Percentiles rank a stretch among this genome's conserved stretches.
phyloP scores from a whole-genome alignment of 2,329 filamentous ascomycete genomes.

The Cladosporium sphaerospermum region DNA sequence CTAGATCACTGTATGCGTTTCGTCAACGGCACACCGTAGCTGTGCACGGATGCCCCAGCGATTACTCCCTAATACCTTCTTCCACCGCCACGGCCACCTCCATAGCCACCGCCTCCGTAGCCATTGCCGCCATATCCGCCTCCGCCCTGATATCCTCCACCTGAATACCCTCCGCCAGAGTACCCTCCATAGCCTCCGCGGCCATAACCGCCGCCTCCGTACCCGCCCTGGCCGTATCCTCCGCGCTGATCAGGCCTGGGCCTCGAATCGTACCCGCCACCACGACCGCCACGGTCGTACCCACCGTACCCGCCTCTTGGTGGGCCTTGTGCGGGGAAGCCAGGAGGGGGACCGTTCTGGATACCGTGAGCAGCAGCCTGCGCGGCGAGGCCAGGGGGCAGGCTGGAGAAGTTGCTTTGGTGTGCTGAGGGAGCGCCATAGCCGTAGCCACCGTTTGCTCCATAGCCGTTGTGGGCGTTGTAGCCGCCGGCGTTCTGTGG shows the following conservation, averaged over 20 bases:
- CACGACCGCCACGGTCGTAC: constrained; percentile 14
- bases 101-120: constrained; percentile 7
- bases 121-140: constrained; percentile 14
- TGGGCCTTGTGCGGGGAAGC: constrained; percentile 15
- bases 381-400: constrained; percentile 30
- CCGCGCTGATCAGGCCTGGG: constrained; percentile 21
- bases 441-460: constrained; percentile 17
- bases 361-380: constrained; percentile 29
- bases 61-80: neutral
- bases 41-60: too few relatives aligned
- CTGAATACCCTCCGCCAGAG: constrained; percentile 18
- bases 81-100: constrained; percentile 3
- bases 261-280: constrained; percentile 20
- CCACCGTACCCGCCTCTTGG: constrained; percentile 19
- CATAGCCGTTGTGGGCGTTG: constrained; percentile 19
- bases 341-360: constrained; percentile 17
- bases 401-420: constrained; percentile 18
- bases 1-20: too few relatives aligned
- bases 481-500: constrained; percentile 22
- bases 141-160: constrained; percentile 12
- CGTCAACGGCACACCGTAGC: too few relatives aligned
- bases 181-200: constrained; percentile 22
- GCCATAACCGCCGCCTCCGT: constrained; percentile 13
- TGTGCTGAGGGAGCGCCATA: constrained; percentile 14
- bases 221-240: constrained; percentile 9